phyloP scores from a whole-genome alignment of 1,139 yeast species.

The Hanseniaspora uvarum region DNA sequence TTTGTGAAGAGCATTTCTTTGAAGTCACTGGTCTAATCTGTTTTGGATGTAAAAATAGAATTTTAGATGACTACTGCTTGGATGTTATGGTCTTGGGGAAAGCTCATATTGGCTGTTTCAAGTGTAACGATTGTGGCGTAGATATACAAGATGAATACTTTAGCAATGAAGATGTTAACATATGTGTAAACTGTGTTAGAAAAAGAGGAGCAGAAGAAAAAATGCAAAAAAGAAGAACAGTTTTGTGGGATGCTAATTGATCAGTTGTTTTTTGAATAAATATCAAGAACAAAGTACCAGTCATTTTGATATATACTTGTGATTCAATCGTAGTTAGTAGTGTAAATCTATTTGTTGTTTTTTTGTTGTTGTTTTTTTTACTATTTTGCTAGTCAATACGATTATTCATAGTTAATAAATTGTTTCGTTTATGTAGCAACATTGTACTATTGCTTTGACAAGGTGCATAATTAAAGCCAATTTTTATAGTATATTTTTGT shows the following conservation, averaged over 20 bases:
- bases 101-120: slow-evolving; percentile 15
- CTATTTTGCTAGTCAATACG: too few species aligned
- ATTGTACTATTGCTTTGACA: too few species aligned
- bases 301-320: too few species aligned
- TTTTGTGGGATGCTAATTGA: slow-evolving; percentile 14
- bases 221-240: slow-evolving; percentile 16
- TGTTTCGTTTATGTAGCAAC: too few species aligned
- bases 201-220: not conserved
- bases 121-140: slow-evolving; percentile 1
- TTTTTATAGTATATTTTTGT: too few species aligned
- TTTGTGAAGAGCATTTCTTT: slow-evolving; percentile 43
- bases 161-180: slow-evolving; percentile 8
- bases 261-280: too few species aligned
- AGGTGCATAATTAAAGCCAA: too few species aligned
- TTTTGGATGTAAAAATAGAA: slow-evolving; percentile 7
- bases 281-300: too few species aligned
- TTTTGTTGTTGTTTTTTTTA: too few species aligned
- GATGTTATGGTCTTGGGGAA: slow-evolving; percentile 11
- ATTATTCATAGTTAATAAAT: too few species aligned
- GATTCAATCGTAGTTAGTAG: too few species aligned
- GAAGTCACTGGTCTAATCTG: slow-evolving; percentile 10
- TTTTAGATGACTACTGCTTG: slow-evolving; percentile 12
- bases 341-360: too few species aligned
- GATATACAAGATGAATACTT: slow-evolving; percentile 12
- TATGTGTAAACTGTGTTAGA: slow-evolving; percentile 9